Evolutionary conservation across 768 basidiomycete species (phyloP).

Genomic region (Dictyophora rubrovolvata): DNA sequence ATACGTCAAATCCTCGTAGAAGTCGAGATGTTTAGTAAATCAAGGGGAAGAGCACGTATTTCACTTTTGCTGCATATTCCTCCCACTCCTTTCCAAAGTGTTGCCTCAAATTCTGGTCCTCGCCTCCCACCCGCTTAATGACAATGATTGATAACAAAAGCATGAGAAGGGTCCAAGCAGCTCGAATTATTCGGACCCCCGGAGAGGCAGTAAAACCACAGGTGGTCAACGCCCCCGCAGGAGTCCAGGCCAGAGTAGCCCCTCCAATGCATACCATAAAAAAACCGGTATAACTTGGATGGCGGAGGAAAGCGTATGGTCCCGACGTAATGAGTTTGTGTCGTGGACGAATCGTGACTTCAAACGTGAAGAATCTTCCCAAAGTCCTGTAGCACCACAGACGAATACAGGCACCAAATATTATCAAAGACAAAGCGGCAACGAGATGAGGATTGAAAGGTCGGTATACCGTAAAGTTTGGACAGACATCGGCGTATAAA

Average conservation of each 20-base stretch:
- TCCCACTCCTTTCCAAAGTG: slow-evolving; percentile 34
- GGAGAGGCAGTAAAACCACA: background rate
- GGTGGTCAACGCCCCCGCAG: background rate
- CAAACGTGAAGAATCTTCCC: slow-evolving; percentile 40
- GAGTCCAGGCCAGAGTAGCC: background rate
- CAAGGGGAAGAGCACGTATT: slow-evolving; percentile 36
- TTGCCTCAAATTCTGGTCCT: slow-evolving; percentile 33
- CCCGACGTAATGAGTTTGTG: slow-evolving; percentile 39
- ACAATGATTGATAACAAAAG: background rate
- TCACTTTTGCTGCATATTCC: slow-evolving; percentile 34
- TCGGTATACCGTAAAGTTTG: slow-evolving; percentile 7
- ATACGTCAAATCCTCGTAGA: too few species aligned
- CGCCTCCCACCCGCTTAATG: slow-evolving; percentile 12
- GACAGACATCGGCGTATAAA: background rate
- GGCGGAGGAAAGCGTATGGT: slow-evolving; percentile 38
- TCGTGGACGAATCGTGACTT: slow-evolving; percentile 36
- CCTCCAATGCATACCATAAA: slow-evolving; percentile 10
- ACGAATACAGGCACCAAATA: slow-evolving; percentile 33
- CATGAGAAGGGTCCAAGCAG: background rate
- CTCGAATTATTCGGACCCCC: background rate
- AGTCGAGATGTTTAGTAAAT: background rate
- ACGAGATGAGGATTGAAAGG: slow-evolving; percentile 23
- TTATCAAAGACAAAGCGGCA: slow-evolving; percentile 24
- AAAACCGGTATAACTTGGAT: slow-evolving; percentile 36
- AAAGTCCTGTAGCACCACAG: slow-evolving; percentile 34